These are phyloP conservation scores for Talaromyces wortmannii DNA, from an alignment of 495 filamentous ascomycete species.

Conservation along the genomic window DNA sequence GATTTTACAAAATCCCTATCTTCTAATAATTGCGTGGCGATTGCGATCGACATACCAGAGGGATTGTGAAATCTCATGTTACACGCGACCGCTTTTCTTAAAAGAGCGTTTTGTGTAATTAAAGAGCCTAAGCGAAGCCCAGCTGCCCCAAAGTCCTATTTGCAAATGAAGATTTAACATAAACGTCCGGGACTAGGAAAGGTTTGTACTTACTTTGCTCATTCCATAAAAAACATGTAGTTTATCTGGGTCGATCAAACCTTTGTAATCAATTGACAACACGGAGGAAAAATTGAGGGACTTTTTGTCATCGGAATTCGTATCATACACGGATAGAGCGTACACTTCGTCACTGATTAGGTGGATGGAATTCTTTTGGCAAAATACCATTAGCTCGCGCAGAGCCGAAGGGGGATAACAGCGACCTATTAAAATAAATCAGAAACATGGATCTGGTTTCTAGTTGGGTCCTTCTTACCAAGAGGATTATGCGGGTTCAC, in stretches of 20 bases:
- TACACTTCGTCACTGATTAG: conserved; percentile 61
- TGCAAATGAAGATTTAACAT: background rate
- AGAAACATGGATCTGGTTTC: background rate
- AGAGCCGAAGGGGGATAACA: conserved; percentile 48
- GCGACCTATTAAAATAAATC: conserved; percentile 49
- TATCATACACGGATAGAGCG: conserved; percentile 42
- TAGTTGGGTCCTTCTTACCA: background rate
- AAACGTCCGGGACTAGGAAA: background rate
- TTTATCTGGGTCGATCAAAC: conserved; percentile 39
- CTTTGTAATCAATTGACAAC: conserved; percentile 36
- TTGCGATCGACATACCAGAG: conserved; percentile 22
- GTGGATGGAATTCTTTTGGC: conserved; percentile 47
- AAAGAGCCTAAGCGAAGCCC: conserved; percentile 51
- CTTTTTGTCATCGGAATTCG: conserved; percentile 20
- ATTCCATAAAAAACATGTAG: conserved; percentile 58
- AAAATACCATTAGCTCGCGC: conserved; percentile 40
- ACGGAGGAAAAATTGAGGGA: conserved; percentile 43
- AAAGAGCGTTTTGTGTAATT: conserved; percentile 32
- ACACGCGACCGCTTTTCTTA: conserved; percentile 21
- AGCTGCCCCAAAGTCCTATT: conserved; percentile 46
- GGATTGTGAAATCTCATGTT: conserved; percentile 28
- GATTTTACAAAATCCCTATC: conserved; percentile 21
- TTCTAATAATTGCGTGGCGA: conserved; percentile 30
- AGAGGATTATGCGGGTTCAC: background rate
- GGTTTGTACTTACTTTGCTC: conserved; percentile 30